Evolutionary conservation across 495 filamentous ascomycete genomes (phyloP).

Genomic region (Parathielavia appendiculata): DNA sequence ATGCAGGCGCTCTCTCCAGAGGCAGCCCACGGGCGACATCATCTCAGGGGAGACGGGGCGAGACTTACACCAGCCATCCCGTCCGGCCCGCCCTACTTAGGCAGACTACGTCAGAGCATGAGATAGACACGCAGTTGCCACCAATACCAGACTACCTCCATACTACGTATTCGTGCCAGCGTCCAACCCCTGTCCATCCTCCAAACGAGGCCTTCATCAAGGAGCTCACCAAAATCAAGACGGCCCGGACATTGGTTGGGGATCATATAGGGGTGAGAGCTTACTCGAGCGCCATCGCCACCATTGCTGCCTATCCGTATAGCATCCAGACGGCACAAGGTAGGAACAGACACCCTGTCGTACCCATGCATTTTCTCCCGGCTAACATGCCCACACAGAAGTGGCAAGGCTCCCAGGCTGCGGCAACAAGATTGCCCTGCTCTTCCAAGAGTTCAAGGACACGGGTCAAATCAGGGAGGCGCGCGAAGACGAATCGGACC

Average conservation of each 20-base stretch:
- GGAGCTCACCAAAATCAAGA: slow-evolving; percentile 68
- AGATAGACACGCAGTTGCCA: slow-evolving; percentile 44
- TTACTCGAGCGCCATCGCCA: slow-evolving; percentile 81
- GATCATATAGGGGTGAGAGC: slow-evolving; percentile 81
- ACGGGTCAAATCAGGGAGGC: slow-evolving; percentile 57
- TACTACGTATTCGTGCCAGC: slow-evolving; percentile 73
- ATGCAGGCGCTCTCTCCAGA: slow-evolving; percentile 16
- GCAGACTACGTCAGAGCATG: slow-evolving; percentile 69
- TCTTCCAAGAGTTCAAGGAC: slow-evolving; percentile 70
- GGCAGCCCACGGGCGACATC: slow-evolving; percentile 17
- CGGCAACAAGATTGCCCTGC: slow-evolving; percentile 67
- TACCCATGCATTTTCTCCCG: background rate
- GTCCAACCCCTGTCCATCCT: slow-evolving; percentile 61
- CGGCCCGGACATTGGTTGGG: slow-evolving; percentile 60
- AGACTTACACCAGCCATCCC: slow-evolving; percentile 9
- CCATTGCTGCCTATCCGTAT: slow-evolving; percentile 74
- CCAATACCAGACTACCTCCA: slow-evolving; percentile 68
- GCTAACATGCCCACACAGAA: slow-evolving; percentile 46
- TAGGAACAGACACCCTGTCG: slow-evolving; percentile 9
- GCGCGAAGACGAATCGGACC: slow-evolving; percentile 57
- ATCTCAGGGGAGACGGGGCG: slow-evolving; percentile 15
- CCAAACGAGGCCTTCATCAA: slow-evolving; percentile 75
- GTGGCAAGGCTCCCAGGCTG: slow-evolving; percentile 73
- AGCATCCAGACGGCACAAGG: slow-evolving; percentile 34
- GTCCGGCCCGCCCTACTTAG: slow-evolving; percentile 35